These are phyloP conservation scores for Mucor velutinosus DNA, from an alignment of 371 early-diverging fungal genomes.

Conservation along the genomic window DNA sequence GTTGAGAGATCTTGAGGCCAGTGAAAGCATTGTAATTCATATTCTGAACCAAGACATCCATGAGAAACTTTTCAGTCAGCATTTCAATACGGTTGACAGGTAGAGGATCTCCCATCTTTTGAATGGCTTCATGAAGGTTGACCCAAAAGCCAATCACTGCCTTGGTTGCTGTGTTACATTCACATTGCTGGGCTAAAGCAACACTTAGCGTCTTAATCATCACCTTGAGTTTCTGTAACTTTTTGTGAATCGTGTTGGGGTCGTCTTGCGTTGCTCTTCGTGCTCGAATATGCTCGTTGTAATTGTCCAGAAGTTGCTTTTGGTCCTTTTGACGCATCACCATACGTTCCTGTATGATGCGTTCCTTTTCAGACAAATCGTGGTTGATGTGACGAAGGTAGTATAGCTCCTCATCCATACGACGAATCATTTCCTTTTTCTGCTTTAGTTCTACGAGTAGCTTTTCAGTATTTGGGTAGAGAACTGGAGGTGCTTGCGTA, in stretches of 20 bases:
- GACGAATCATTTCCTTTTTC: slow-evolving; percentile 11
- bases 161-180: slow-evolving; percentile 43
- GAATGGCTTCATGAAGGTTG: slow-evolving; percentile 37
- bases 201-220: slow-evolving; percentile 47
- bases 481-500: not conserved
- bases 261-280: slow-evolving; percentile 62
- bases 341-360: slow-evolving; percentile 17
- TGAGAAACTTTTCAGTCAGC: slow-evolving; percentile 63
- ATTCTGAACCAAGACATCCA: slow-evolving; percentile 50
- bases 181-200: slow-evolving; percentile 46
- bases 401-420: slow-evolving; percentile 23
- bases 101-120: slow-evolving; percentile 31
- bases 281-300: slow-evolving; percentile 54
- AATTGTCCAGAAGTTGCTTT: slow-evolving; percentile 46
- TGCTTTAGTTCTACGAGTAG: slow-evolving; percentile 11
- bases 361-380: slow-evolving; percentile 15
- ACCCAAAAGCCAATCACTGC: slow-evolving; percentile 46
- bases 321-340: slow-evolving; percentile 24
- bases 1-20: slow-evolving; percentile 30
- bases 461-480: not conserved
- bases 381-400: slow-evolving; percentile 11
- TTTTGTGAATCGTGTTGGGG: slow-evolving; percentile 46
- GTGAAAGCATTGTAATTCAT: slow-evolving; percentile 45
- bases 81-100: slow-evolving; percentile 54
- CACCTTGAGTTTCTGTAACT: slow-evolving; percentile 50